phyloP scores from a whole-genome alignment of 2,329 filamentous ascomycete genomes.

The Paraphaeosphaeria minitans region DNA sequence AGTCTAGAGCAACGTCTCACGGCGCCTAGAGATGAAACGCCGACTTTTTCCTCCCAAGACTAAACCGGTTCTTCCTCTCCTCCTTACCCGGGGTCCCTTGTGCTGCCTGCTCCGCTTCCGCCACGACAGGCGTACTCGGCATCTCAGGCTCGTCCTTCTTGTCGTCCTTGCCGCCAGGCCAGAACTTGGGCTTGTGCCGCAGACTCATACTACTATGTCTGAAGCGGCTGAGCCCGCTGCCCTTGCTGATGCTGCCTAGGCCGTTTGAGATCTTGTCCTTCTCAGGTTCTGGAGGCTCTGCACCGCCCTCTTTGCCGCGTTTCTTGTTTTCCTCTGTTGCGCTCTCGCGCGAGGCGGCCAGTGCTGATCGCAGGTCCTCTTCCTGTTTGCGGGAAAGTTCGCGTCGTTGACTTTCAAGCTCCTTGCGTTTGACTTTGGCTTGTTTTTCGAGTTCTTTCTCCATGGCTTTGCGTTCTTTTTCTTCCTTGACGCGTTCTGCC shows the following conservation, averaged over 20 bases:
- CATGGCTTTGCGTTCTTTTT: conserved; percentile 64
- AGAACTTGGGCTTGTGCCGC: conserved; percentile 74
- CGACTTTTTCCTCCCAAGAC: conserved; percentile 74
- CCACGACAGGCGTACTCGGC: conserved; percentile 21
- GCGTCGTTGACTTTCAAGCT: conserved; percentile 58
- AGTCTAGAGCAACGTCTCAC: not conserved
- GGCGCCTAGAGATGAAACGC: conserved; percentile 41
- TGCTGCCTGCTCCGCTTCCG: conserved; percentile 23
- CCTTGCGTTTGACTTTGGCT: conserved; percentile 55
- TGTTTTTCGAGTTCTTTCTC: conserved; percentile 58
- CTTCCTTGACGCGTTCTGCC: conserved; percentile 69
- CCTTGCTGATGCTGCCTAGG: conserved; percentile 38
- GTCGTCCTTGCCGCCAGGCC: conserved; percentile 57
- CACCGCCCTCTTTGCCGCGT: conserved; percentile 16
- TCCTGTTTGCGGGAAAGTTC: conserved; percentile 63
- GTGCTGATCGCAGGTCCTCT: conserved; percentile 66
- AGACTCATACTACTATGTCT: conserved; percentile 78
- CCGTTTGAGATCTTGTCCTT: conserved; percentile 20
- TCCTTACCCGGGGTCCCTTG: conserved; percentile 31
- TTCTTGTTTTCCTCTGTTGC: conserved; percentile 56
- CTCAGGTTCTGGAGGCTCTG: conserved; percentile 10
- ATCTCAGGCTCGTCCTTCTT: conserved; percentile 33
- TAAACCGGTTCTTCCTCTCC: conserved; percentile 69
- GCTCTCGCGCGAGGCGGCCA: conserved; percentile 69
- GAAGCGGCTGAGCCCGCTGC: conserved; percentile 64